Base-by-base conservation (phyloP, 129 eudicot genomes). In the Kitagawia praeruptora region DNA sequence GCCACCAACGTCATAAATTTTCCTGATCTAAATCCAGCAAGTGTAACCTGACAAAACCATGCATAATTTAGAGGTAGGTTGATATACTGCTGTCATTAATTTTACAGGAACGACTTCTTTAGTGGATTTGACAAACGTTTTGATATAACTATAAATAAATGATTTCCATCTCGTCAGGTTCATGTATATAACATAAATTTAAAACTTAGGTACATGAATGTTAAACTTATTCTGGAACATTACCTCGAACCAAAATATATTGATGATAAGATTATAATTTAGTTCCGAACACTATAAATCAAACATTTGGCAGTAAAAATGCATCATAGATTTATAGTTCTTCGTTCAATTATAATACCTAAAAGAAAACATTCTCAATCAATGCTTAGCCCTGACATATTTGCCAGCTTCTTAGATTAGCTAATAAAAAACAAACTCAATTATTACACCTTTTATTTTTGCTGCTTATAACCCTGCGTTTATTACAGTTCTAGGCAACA, bases 1-100 rank as follows among this genome's bases (percentile, higher is more conserved):
- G 99, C 99, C 77, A 95, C 99, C 73, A 95, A 83, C 11, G 94
- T 92, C 83, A 81, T 63, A 80, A 95, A 95, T 80, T 89, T 92
- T 14, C 99, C 99, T 2, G 93, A 90, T 80, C 96, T 85, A 72
- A 95, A 95, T 75, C 96, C 99, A 19, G 84, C 23, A 78, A 95
- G 94, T 21, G 99, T 95, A 19, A 87, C 87, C 99, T 95, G 79
- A 54, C 61, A 45, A 54, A 12, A 76, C 11, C 80, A 80, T 66
- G 10, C 69, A 34, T 41, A 7, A 44, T 19, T 28, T 8, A 74
- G 40, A 46, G n/a, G 21, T 46, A 15, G 61, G 12, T 46, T 15
- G 6, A 45, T 61, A 45, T 27, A 25, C 12, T 12, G 16, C 54
- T 41, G 25, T 40, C 45, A n/a, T 8, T n/a, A 75, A 75, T 19